Evolutionary conservation across 441 rosid species (phyloP).

Genomic region (Gossypium laxum): DNA sequence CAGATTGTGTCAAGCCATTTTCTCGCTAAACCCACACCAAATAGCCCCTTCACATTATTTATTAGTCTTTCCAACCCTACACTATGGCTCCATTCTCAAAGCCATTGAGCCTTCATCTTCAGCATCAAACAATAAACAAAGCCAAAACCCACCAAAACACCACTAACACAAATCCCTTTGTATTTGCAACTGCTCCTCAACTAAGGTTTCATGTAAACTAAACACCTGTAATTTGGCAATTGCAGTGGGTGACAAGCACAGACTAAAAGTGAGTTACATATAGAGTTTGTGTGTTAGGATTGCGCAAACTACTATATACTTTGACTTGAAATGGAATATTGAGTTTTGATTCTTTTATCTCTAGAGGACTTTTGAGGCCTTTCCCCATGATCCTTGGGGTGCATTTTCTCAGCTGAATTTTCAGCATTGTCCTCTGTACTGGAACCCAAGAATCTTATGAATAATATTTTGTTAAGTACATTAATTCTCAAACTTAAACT

Average conservation of each 20-base stretch:
- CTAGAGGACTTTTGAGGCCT: neutral
- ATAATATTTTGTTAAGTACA: neutral
- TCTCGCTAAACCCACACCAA: conserved; percentile 19
- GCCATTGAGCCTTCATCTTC: neutral
- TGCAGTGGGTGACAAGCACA: neutral
- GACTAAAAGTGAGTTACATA: neutral
- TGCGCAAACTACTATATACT: neutral
- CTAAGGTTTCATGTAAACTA: neutral
- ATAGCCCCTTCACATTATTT: neutral
- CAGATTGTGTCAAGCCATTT: conserved; percentile 23
- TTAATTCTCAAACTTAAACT: neutral
- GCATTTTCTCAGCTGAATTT: neutral
- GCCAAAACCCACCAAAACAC: neutral
- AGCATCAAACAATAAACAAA: conserved; percentile 7
- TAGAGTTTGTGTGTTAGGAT: conserved; percentile 6
- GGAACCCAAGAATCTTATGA: neutral
- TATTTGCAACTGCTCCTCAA: neutral
- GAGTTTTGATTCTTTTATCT: conserved; percentile 5
- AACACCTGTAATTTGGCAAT: neutral
- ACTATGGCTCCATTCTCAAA: conserved; percentile 4
- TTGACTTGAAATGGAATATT: neutral
- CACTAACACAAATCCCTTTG: neutral
- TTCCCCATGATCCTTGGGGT: neutral
- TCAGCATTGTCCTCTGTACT: neutral
- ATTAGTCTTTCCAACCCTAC: neutral